A percentile compares a stretch with the other conserved stretches of the same genome.
Evolutionary conservation across 139 green algal species (phyloP).

Genomic region (Chlorella vulgaris): DNA sequence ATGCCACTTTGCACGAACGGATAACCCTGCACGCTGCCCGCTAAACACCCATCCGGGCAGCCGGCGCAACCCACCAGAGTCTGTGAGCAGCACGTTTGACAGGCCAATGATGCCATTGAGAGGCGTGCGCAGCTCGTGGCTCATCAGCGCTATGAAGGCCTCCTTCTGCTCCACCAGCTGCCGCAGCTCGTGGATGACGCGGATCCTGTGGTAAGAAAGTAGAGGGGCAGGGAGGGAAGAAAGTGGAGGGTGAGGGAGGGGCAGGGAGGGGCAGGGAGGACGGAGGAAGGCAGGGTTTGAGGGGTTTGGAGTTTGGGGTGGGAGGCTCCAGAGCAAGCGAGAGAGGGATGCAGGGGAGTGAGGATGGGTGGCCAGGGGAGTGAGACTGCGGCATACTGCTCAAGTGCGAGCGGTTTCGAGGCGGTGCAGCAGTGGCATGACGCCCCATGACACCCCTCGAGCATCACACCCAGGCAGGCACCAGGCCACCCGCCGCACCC

Average conservation of each 20-base stretch:
- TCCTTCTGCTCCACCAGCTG: constrained; percentile 72
- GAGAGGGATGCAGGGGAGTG: too few species aligned
- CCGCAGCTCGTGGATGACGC: constrained; percentile 46
- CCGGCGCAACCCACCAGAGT: background rate
- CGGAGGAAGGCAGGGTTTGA: too few species aligned
- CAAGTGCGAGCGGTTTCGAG: too few species aligned
- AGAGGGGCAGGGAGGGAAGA: background rate
- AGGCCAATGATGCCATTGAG: constrained; percentile 84
- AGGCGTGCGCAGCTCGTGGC: constrained; percentile 80
- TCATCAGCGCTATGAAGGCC: constrained; percentile 77
- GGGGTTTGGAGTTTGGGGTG: background rate
- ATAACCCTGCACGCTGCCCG: too few species aligned
- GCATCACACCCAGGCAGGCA: too few species aligned
- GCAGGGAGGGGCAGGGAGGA: background rate
- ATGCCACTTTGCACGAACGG: too few species aligned
- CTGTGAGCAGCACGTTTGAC: constrained; percentile 39
- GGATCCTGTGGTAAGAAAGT: background rate
- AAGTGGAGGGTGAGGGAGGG: background rate
- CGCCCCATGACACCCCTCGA: too few species aligned
- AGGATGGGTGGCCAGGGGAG: too few species aligned
- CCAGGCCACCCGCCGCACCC: too few species aligned
- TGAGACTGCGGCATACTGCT: too few species aligned
- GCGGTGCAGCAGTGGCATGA: too few species aligned
- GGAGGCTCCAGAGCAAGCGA: background rate
- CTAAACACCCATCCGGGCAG: background rate